Evolutionary conservation across 78 protist species (phyloP).

Genomic region (Dictyostelium firmibasis): DNA sequence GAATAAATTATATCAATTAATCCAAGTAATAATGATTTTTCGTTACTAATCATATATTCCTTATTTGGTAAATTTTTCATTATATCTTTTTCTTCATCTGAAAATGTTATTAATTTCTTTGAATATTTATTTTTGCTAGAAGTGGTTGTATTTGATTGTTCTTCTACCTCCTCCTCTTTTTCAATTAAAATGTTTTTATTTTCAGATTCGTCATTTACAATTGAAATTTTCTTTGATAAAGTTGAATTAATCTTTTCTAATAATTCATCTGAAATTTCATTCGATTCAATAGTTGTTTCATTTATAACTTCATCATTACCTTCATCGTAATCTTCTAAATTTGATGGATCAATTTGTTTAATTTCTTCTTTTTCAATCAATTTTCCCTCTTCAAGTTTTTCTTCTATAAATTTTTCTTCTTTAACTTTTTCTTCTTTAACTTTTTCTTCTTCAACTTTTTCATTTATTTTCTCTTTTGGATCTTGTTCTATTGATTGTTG

Average conservation of each 20-base stretch:
- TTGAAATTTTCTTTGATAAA: slow-evolving; percentile 48
- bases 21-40: slow-evolving; percentile 38
- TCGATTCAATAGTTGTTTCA: slow-evolving; percentile 25
- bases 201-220: neutral
- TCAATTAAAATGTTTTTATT: neutral
- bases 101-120: slow-evolving; percentile 35
- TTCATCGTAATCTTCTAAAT: slow-evolving; percentile 70
- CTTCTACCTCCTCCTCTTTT: neutral
- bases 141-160: neutral
- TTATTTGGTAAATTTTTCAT: slow-evolving; percentile 76
- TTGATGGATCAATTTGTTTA: slow-evolving; percentile 59
- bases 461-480: neutral
- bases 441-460: neutral
- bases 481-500: neutral
- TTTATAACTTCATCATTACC: slow-evolving; percentile 27
- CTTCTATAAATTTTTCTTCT: neutral
- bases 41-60: slow-evolving; percentile 13
- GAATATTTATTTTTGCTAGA: neutral
- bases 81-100: slow-evolving; percentile 62
- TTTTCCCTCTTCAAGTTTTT: neutral
- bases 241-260: slow-evolving; percentile 28
- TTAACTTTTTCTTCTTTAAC: neutral
- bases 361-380: neutral
- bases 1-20: slow-evolving; percentile 51
- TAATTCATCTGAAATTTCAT: slow-evolving; percentile 17